Conservation (phyloP, 2,329 filamentous ascomycete species). For the Fusarium pseudocircinatum region DNA sequence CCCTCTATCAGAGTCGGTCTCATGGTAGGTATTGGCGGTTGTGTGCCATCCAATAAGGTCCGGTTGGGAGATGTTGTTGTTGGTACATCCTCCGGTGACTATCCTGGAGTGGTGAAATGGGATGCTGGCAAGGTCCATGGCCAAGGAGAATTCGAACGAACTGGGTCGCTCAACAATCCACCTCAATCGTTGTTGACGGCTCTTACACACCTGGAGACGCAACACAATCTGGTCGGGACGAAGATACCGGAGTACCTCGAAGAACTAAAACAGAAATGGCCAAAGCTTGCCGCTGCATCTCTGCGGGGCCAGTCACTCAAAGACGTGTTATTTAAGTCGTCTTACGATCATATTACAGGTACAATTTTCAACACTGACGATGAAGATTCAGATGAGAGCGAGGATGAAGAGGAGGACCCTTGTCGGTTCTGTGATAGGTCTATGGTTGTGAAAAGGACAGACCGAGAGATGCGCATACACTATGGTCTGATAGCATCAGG, state of each 20-base stretch:
- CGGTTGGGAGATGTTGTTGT: background rate
- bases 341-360: background rate
- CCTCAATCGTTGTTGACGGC: background rate
- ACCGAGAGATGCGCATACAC: background rate
- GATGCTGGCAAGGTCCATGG: background rate
- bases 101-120: background rate
- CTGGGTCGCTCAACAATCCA: background rate
- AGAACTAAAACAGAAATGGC: background rate
- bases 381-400: background rate
- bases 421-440: background rate
- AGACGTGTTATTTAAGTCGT: accelerated
- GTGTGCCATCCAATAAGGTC: background rate
- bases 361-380: background rate
- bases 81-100: background rate
- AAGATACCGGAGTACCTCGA: background rate
- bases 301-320: background rate
- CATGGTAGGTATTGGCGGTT: background rate
- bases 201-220: background rate
- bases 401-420: background rate
- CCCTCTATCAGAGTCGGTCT: background rate
- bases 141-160: background rate
- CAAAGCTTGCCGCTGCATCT: background rate
- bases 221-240: background rate
- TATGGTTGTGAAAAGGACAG: background rate
- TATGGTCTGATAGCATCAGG: background rate